Percentiles rank a stretch among this genome's conserved stretches.
phyloP scores from a whole-genome alignment of 768 basidiomycete species.

The Goffeauzyma gilvescens region DNA sequence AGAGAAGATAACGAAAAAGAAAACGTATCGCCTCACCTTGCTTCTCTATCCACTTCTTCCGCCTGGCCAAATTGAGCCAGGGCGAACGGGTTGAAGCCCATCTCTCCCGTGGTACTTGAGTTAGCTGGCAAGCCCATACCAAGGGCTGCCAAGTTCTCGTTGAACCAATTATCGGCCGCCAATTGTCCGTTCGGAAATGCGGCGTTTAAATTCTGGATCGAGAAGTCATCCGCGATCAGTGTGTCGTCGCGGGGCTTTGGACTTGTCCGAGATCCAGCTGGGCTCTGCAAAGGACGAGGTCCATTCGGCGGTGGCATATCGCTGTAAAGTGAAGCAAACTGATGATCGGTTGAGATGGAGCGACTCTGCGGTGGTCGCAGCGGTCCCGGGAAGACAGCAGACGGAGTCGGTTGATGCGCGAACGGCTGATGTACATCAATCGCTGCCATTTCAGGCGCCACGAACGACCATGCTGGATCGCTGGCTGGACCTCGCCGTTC shows the following conservation, averaged over 20 bases:
- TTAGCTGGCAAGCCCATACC: constrained; percentile 4
- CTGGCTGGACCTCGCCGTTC: no score
- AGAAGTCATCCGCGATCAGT: no score
- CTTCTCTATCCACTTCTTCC: constrained; percentile 1
- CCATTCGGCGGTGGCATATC: neutral
- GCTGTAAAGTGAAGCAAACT: neutral
- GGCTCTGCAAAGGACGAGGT: no score
- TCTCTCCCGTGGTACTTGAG: constrained; percentile 4
- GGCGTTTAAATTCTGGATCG: no score
- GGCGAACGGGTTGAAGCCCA: constrained; percentile 29
- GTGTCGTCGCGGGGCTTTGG: no score
- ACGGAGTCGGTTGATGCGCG: constrained; percentile 5
- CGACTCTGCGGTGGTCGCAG: constrained; percentile 3
- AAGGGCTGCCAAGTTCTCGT: neutral
- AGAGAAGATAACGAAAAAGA: neutral
- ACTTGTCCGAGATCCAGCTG: no score
- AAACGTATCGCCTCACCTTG: constrained; percentile 2
- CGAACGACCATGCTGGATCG: constrained; percentile 25
- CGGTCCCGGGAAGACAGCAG: constrained; percentile 6
- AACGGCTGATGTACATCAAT: constrained; percentile 31
- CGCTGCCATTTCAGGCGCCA: constrained; percentile 28
- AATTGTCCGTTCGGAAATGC: neutral
- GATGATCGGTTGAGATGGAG: no score
- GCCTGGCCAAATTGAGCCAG: constrained; percentile 17
- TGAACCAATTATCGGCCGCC: neutral